Evolutionary conservation across 305 asterid species (phyloP).

Genomic region (Solanum hybrid): DNA sequence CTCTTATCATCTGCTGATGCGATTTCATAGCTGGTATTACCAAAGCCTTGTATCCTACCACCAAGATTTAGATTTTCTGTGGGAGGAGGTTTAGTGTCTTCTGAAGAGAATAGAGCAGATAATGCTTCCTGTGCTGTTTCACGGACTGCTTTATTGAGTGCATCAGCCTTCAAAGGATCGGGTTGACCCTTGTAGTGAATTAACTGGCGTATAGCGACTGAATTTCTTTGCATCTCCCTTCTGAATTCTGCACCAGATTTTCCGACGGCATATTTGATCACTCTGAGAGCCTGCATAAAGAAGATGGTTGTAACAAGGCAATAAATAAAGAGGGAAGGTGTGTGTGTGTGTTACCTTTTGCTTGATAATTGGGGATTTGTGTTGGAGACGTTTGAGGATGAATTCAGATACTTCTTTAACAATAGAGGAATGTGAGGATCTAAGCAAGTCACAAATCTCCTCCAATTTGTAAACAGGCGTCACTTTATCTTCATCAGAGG

Average conservation of each 20-base stretch:
- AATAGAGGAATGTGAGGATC: conserved; percentile 68
- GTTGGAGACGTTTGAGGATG: conserved; percentile 87
- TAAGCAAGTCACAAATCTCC: conserved; percentile 81
- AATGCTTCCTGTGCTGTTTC: conserved; percentile 95
- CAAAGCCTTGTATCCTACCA: conserved; percentile 92
- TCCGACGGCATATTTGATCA: conserved; percentile 84
- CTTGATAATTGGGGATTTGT: conserved; percentile 82
- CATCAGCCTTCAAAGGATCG: conserved; percentile 91
- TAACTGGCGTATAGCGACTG: conserved; percentile 78
- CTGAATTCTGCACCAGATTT: conserved; percentile 92
- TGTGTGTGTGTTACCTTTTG: conserved; percentile 40
- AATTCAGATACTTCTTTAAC: conserved; percentile 90
- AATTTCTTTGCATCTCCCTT: conserved; percentile 97
- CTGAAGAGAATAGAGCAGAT: conserved; percentile 74
- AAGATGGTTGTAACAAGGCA: neutral
- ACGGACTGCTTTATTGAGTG: conserved; percentile 91
- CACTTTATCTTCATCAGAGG: conserved; percentile 94
- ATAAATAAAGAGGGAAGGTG: neutral
- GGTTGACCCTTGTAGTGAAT: conserved; percentile 92
- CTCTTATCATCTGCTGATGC: conserved; percentile 62
- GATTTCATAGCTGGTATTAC: conserved; percentile 63
- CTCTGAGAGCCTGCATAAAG: conserved; percentile 59
- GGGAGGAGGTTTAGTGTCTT: conserved; percentile 62
- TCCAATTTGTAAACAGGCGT: conserved; percentile 95
- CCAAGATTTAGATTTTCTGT: conserved; percentile 72